Percentiles rank a stretch among this genome's conserved stretches.
phyloP scores from a whole-genome alignment of 208 protist genomes.

The Wallacemonas sp. region DNA sequence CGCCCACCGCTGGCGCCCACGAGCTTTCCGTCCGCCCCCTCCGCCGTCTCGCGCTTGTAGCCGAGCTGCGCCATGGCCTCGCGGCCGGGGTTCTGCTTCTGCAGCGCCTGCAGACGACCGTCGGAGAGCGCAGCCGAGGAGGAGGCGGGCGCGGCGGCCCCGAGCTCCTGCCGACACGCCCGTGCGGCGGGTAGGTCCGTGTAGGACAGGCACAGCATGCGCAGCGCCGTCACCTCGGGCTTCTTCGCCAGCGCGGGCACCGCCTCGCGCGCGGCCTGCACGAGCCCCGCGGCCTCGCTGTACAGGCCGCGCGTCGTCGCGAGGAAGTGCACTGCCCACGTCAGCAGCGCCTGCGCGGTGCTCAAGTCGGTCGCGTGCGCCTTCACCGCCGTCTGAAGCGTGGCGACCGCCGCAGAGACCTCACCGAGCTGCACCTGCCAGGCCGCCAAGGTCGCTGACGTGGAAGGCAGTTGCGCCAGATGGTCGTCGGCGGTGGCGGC shows the following conservation, averaged over 20 bases:
- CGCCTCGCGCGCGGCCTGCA: conserved; percentile 36
- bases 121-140: conserved; percentile 9
- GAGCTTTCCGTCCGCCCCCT: conserved; percentile 22
- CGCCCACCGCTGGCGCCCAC: conserved; percentile 10
- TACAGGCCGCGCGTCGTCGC: conserved; percentile 31
- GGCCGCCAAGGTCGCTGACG: conserved; percentile 49
- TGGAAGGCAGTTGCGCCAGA: conserved; percentile 41
- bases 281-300: conserved; percentile 42
- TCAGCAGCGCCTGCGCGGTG: conserved; percentile 46
- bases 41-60: conserved; percentile 44
- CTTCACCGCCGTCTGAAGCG: conserved; percentile 12
- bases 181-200: conserved; percentile 48
- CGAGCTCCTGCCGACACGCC: conserved; percentile 25
- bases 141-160: background rate
- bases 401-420: conserved; percentile 18
- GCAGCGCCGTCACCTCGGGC: conserved; percentile 50
- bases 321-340: conserved; percentile 72
- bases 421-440: conserved; percentile 67
- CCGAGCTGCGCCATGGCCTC: conserved; percentile 59
- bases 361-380: conserved; percentile 16
- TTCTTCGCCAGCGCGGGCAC: conserved; percentile 29
- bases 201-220: conserved; percentile 58
- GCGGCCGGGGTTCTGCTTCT: conserved; percentile 42
- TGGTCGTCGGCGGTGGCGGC: conserved; percentile 34
- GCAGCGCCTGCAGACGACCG: conserved; percentile 30